phyloP scores from a whole-genome alignment of 768 basidiomycete species.

The Boletus subcaerulescens region DNA sequence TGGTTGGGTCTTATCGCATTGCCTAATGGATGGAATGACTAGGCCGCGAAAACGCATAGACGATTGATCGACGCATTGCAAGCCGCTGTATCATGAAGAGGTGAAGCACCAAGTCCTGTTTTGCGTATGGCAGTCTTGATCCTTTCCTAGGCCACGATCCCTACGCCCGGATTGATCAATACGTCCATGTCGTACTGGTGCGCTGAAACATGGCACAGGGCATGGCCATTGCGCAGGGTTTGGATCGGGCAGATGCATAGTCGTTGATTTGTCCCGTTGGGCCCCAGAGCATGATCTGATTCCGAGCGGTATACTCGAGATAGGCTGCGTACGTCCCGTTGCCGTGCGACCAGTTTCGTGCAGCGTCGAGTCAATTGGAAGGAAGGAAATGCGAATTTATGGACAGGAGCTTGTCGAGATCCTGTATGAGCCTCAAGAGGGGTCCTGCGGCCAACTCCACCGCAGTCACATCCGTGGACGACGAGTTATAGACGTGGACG shows the following conservation, averaged over 20 bases:
- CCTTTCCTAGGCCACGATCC: too few relatives aligned
- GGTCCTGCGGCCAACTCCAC: conserved; percentile 25
- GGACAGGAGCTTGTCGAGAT: conserved; percentile 35
- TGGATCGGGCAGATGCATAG: conserved; percentile 25
- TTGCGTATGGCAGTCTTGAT: too few relatives aligned
- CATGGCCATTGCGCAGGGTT: too few relatives aligned
- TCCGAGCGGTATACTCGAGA: conserved; percentile 39
- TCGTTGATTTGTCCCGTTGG: conserved; percentile 40
- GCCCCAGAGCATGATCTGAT: conserved; percentile 45
- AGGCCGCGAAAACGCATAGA: conserved; percentile 81
- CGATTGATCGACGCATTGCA: conserved; percentile 59
- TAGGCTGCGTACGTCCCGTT: conserved; percentile 33
- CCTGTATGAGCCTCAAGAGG: conserved; percentile 31
- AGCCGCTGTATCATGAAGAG: conserved; percentile 80
- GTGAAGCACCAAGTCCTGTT: conserved; percentile 30
- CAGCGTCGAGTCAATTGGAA: conserved; percentile 36
- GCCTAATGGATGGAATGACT: background rate
- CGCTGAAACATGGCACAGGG: too few relatives aligned
- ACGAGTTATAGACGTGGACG: conserved; percentile 26
- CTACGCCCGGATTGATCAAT: too few relatives aligned
- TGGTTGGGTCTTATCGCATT: background rate
- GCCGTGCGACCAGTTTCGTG: conserved; percentile 28
- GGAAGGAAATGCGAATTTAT: conserved; percentile 34
- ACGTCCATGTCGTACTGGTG: too few relatives aligned
- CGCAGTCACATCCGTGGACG: conserved; percentile 14